Percentiles rank a stretch among this genome's conserved stretches.
Evolutionary conservation across 2,329 filamentous ascomycete species (phyloP).

Genomic region (Botrytis galanthina): DNA sequence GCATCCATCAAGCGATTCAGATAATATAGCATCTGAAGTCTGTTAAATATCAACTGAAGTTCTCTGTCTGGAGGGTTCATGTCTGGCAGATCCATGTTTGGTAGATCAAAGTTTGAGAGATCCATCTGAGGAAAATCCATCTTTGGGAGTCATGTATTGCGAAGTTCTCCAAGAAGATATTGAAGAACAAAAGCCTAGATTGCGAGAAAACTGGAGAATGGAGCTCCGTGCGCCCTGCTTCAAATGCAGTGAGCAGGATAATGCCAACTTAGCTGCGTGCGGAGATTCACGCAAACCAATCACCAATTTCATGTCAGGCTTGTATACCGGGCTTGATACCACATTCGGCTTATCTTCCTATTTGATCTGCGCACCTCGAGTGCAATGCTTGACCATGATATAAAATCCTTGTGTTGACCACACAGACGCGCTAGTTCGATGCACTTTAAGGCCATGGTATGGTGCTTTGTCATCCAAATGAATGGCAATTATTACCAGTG

Average conservation of each 20-base stretch:
- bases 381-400: background rate
- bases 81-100: background rate
- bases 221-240: background rate
- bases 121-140: background rate
- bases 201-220: background rate
- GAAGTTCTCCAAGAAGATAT: background rate
- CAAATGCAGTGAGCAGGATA: background rate
- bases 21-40: conserved; percentile 10
- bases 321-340: background rate
- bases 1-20: background rate
- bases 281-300: background rate
- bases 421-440: background rate
- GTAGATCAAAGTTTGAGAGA: background rate
- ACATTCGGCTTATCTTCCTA: background rate
- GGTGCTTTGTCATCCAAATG: too few species aligned
- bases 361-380: background rate
- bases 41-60: background rate
- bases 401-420: background rate
- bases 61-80: background rate
- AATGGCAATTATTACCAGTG: background rate
- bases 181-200: background rate
- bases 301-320: background rate
- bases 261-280: background rate
- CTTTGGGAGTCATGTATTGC: background rate
- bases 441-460: too few species aligned